Base-by-base conservation (phyloP, 768 basidiomycete species). In the Royoungia palumana region DNA sequence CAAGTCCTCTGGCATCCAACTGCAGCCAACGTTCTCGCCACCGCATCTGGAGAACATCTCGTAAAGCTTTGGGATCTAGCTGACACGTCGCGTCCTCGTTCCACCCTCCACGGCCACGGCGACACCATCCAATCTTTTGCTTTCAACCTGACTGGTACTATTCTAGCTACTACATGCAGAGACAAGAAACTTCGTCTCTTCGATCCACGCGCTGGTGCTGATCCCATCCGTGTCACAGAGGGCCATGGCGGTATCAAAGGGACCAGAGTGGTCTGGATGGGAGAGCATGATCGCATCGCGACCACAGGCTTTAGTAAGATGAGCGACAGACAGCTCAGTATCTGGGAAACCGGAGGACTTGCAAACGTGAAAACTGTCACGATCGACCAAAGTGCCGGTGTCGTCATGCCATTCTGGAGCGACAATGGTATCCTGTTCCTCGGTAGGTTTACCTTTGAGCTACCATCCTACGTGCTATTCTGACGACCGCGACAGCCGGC, bases 221-320 rank as follows among this genome's bases (percentile, higher is more conserved):
- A 90, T n/a, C 77, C 95, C 6, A 85, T 98, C 28, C 80, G 91
- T 41, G 69, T 83, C 24, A 71, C 81, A 8, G 95, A 98, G 61
- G 89, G 93, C 0, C 94, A 98, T 65, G 82, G 82, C 19, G 96
- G 96, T 10, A 85, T 98, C 67, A 98, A 97, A 70, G 92, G 92
- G 4, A 81, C 91, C 4, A 78, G 95, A 16, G 86, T 93, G 4
- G 75, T 78, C 22, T 98, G 91, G 89, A 82, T 96, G 81, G 95
- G 96, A 37, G 88, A 90, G 47, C 70, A 79, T 41, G 93, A 94
- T 66, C 82, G 82, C 54, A 80, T 97, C 63, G 91, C 87, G 13
- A 98, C 95, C 13, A 99, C 95, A 13, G 95, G 95, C 0, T 98
- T 98, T 70, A 92, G 89, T 70, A 91, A 84, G 69, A 95, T 94